Evolutionary conservation across 2,329 filamentous ascomycete species (phyloP), one percentile per base, ranked within the genome.

Genomic region (Dothideomycetes sp.): DNA sequence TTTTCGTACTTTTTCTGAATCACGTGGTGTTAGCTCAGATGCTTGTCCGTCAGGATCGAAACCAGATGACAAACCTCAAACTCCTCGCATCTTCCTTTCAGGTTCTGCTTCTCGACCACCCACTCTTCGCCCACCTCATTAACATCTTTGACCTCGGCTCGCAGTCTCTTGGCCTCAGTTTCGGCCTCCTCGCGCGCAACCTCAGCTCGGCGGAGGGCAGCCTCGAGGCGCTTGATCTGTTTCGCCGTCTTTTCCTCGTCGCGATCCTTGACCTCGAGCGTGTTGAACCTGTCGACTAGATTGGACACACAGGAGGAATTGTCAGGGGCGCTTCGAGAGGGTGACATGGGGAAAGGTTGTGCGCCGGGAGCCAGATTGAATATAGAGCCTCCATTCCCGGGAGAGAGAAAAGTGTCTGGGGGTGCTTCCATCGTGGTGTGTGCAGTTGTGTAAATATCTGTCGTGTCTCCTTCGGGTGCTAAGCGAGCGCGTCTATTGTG

Each of bases 241-340:
- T 59, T 56, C 48, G 68, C 64, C 36, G 43, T 45, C 36, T 48
- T 49, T 44, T 61, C 58, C 15, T 56, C 58, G 38, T 65, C 60
- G 40, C 58, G 57, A 50, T 70, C 67, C 52, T 64, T 63, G 42
- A 70, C 62, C 42, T 79, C 72, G 27, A 85, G 67, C 42, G 69
- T 73, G 63, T 85, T 83, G 60, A 85, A 84, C 58, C 83, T 81
- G 53, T 75, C 77, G 46, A 84, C 80, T 53, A 70, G 60, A 31
- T 63, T 64, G 17, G 38, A 30, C 19, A 43, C 41, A 27, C 22
- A 7, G 22, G 7, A 12, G 31, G 36, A 31, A 24, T 39, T 39
- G 36, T 43, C 41, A 12, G 41, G 41, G 16, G 41, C 41, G 36
- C 36, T 38, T 17, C 33, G 36, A 14, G 41, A 15, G 15, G 41